Base-by-base conservation (phyloP, 192 early-diverging fungal genomes). In the Coemansia sp. region DNA sequence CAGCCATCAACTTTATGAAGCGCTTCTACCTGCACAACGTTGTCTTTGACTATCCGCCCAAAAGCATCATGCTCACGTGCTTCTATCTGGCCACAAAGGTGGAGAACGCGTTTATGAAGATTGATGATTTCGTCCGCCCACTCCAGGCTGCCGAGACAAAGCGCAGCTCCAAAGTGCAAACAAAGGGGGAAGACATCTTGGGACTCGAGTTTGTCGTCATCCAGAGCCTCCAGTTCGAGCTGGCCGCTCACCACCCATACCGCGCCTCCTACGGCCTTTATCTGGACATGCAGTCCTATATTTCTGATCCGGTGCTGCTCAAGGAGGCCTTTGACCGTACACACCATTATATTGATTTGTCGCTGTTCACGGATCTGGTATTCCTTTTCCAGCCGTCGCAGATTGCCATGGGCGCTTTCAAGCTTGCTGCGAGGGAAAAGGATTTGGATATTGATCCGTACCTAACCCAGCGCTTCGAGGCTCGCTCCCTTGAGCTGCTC, bases 11-110 rank as follows among this genome's bases (percentile, higher is more conserved):
- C n/a, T 93, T 86, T 61, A 87, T 90, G 86, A 93, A 93, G 67
- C 85, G 91, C 15, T 93, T 93, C 72, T 93, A 87, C 67, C 72
- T 93, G 33, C 85, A 87, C 67, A 93, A 93, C 62, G 87, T 89
- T 7, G 85, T 88, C 12, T 90, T 93, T 84, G 90, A 93, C 75
- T 91, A 91, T 60, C 88, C 87, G 62, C 91, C 91, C 23, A 91
- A 90, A 61, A 86, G 83, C 66, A 87, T 91, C 45, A 87, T 90
- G 90, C 67, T 90, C 18, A 88, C 91, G 9, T 91, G 89, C 68
- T 68, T 93, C 48, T 93, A 91, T 63, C 63, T 93, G 63, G 90
- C 89, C 28, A 87, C 89, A 33, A 93, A 93, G 66, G 84, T 85
- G 9, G 91, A 93, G 61, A 90, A 89, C 67, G 74, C 83, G 53